Base-by-base conservation (phyloP, 1,284 basidiomycete genomes). In the Peniophora sp. region DNA sequence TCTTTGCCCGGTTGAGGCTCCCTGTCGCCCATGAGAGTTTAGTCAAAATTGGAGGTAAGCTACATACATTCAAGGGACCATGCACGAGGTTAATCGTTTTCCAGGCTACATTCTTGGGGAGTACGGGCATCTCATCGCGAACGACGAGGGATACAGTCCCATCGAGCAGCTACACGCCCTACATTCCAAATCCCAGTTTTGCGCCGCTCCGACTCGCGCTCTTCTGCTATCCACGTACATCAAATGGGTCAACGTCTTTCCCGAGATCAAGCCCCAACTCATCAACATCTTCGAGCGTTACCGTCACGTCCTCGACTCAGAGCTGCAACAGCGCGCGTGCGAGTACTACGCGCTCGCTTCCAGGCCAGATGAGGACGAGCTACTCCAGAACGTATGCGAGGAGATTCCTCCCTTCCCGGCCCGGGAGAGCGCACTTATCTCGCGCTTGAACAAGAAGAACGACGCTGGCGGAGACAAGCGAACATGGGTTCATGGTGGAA, bases 181-280 rank as follows among this genome's bases (percentile, higher is more conserved):
- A 5, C 96, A 99, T 68, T 86, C 92, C 3, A 97, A 98, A 65
- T 95, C 95, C 24, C 93, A 96, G 65, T 90, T 93, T 62, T 97
- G 96, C 65, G 83, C 92, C 38, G 92, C 95, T 2, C 75, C 93
- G 24, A 99, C 97, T 5, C 83, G 96, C 25, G 90, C 95, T 0
- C 77, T 99, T 44, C 79, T 99, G 22, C 74, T 99, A 14, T 96
- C 96, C 6, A 97, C 97, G 0, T 99, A 99, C 66, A 87, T 98
- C 73, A 99, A 99, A 76, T 97, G 93, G 96, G 91, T 97, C 56
- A 99, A 99, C 66, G 86, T 99, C 50, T 99, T 99, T 71, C 97
- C 97, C 6, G 97, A 99, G 69, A 97, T 99, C 69, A 95, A 96
- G 59, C 81, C 87, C 20, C 93, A 97, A 63, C 80, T 99, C 20